phyloP scores from a whole-genome alignment of 2,329 filamentous ascomycete species.

The Geosmithia morbida region DNA sequence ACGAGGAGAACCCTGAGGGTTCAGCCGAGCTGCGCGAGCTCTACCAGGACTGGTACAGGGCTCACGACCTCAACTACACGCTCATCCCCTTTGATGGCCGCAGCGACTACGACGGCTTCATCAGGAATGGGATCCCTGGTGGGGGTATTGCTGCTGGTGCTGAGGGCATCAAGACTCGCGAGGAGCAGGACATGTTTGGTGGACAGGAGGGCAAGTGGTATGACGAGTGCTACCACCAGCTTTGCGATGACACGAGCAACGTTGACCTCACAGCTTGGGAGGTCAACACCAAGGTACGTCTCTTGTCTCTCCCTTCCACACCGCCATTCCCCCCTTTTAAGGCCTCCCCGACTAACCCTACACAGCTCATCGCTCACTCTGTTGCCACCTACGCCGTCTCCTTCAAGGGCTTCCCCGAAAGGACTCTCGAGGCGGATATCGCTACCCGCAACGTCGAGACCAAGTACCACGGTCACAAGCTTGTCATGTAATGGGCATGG shows the following conservation, averaged over 20 bases:
- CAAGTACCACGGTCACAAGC: constrained; percentile 35
- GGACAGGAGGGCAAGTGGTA: constrained; percentile 48
- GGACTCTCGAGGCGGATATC: constrained; percentile 17
- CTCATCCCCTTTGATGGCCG: constrained; percentile 66
- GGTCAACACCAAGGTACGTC: constrained; percentile 45
- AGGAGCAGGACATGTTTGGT: constrained; percentile 55
- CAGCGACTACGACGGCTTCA: constrained; percentile 69
- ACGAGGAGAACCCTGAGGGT: constrained; percentile 54
- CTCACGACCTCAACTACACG: constrained; percentile 48
- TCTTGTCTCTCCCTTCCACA: constrained; percentile 19
- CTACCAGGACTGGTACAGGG: constrained; percentile 52
- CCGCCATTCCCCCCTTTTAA: too few relatives aligned
- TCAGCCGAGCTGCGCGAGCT: constrained; percentile 55
- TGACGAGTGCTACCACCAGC: constrained; percentile 46
- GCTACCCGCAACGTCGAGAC: constrained; percentile 9
- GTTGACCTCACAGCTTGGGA: constrained; percentile 46
- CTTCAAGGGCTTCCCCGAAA: constrained; percentile 50
- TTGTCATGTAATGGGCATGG: constrained; percentile 22
- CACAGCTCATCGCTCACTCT: constrained; percentile 51
- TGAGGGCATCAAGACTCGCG: constrained; percentile 58
- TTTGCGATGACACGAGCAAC: constrained; percentile 45
- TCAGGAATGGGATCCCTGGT: constrained; percentile 55
- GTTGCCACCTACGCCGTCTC: constrained; percentile 56
- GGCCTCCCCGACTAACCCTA: background rate
- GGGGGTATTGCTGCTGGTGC: constrained; percentile 69